Evolutionary conservation across 805 yeast genomes (phyloP), one percentile per base, ranked within the genome.

Genomic region (Citeromyces nyonsensis): DNA sequence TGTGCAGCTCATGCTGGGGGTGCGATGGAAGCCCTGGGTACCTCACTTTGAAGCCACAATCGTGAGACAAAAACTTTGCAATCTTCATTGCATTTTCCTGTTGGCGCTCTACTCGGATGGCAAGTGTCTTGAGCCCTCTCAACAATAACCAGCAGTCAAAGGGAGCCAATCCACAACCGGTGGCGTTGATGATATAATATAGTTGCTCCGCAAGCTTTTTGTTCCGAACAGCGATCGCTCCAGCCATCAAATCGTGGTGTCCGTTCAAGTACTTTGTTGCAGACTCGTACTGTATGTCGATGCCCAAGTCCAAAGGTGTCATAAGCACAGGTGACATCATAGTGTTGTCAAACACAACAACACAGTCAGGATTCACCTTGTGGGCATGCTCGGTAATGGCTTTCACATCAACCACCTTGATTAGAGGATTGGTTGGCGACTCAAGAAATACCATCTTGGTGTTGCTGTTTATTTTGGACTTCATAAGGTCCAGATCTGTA

Each of bases 191-290:
- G 22, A 81, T 78, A 50, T 69, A 79, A 51, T 68, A 82, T 9
- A 88, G 44, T 29, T 69, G 60, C 34, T 80, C 75, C 11, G 85
- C 88, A 30, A 86, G 56, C 34, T 67, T 63, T 15, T 66, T 56
- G 33, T 62, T 63, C 39, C 76, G 66, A 18, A 79, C 73, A 15
- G 94, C 94, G 36, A 86, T 60, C 10, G 81, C 73, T 36, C 97
- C 97, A 15, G 95, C 95, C 97, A 86, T 86, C 44, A 86, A 71
- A 52, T 88, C 96, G 54, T 86, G 97, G 52, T 86, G 97, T 6
- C 95, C 95, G 45, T 85, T 80, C 43, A 86, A 61, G 49, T 82
- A 86, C 55, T 86, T 86, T 28, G 97, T 86, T 10, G 93, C 96
- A 9, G 88, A 75, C 51, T 86, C 97, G 52, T 86, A 88, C 36